Evolutionary conservation across 2,329 filamentous ascomycete genomes (phyloP), one percentile per base, ranked within the genome.

Genomic region (Colletotrichum costaricense): DNA sequence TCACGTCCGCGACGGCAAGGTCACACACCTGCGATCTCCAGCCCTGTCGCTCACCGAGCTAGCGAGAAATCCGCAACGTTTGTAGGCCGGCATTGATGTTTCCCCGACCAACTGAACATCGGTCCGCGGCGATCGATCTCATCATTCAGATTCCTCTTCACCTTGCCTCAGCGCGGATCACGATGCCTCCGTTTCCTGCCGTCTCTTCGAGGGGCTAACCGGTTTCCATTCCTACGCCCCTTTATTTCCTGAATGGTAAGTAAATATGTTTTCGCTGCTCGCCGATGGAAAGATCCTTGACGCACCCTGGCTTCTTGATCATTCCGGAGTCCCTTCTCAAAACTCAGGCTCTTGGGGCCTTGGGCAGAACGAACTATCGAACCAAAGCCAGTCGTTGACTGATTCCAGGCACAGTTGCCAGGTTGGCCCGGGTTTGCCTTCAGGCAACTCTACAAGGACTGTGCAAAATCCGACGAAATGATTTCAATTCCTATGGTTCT

Each of bases 401-500:
- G 28, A 38, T 19, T 55, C 12, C 3, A 22, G 33, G 59, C 19
- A 49, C 38, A 63, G 67, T 35, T 30, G 30, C 46, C 26, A 14
- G 35, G 22, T 54, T 62, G 62, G 56, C 46, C 56, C 67, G 35
- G n/a, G 28, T 56, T 9, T 5, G 19, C 35, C 6, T 24, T 24
- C 19, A 49, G 16, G 7, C 28, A 11, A 35, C 60, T 24, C 42
- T n/a, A 64, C 22, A 28, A 66, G 28, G 56, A 28, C 46, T 33
- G 49, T 66, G 49, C 60, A 66, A n/a, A 60, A 60, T 42, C 16
- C n/a, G 28, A 60, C 26, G 26, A 56, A 56, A 46, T 14, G 65
- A 66, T 71, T 71, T 52, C 60, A 73, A 62, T 62, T 73, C 28
- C 42, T 65, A 57, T 14, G n/a, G 55, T 71, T 59, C 67, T 73